A percentile compares a stretch with the other conserved stretches of the same genome.
These are phyloP conservation scores for Aspergillus coremiiformis DNA, from an alignment of 495 filamentous ascomycete genomes.

Conservation along the genomic window DNA sequence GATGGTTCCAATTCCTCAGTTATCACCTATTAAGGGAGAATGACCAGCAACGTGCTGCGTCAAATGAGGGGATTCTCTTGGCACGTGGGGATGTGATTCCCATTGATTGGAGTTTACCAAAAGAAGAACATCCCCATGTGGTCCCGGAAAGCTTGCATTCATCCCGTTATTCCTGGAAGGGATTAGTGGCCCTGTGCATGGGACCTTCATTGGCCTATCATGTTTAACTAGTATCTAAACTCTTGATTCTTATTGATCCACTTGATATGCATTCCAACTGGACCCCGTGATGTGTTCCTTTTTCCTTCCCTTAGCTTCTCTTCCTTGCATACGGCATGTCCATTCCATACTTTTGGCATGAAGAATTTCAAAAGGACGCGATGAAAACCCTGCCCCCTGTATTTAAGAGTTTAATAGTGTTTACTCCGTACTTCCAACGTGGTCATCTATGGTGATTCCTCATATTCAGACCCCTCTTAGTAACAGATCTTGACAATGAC, in stretches of 20 bases:
- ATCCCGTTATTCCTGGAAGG: not conserved
- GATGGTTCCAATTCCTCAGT: conserved; percentile 2
- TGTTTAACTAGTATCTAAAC: not conserved
- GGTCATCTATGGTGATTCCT: not conserved
- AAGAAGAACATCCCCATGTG: too few relatives aligned
- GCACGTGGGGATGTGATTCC: conserved; percentile 36
- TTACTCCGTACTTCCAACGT: too few relatives aligned
- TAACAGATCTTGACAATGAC: not conserved
- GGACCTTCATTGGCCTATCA: not conserved
- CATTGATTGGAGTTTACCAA: too few relatives aligned
- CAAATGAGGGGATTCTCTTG: conserved; percentile 16
- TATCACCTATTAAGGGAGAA: conserved; percentile 25
- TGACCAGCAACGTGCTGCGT: conserved; percentile 30
- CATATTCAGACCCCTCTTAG: not conserved
- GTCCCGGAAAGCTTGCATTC: not conserved
- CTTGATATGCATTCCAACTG: too few relatives aligned
- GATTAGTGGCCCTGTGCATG: not conserved
- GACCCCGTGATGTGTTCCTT: too few relatives aligned
- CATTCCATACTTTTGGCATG: too few relatives aligned
- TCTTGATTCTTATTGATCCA: not conserved
- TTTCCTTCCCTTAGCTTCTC: too few relatives aligned
- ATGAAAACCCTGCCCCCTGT: too few relatives aligned
- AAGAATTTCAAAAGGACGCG: not conserved
- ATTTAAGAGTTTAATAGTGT: too few relatives aligned
- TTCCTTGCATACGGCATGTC: not conserved